phyloP scores from a whole-genome alignment of 306 rosid species.

The Fragaria vesca region DNA sequence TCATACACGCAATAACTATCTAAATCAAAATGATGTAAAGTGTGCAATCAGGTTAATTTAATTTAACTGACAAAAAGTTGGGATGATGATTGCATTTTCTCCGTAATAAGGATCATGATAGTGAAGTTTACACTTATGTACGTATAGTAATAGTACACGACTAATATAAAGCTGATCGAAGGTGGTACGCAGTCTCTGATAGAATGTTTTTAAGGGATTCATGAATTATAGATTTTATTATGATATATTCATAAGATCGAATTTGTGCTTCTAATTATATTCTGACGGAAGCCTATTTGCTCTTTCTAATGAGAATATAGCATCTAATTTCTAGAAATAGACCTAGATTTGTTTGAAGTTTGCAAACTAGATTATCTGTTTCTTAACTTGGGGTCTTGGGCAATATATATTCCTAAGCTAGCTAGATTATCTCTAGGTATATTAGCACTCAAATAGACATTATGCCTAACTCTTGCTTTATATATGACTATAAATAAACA shows the following conservation, averaged over 20 bases:
- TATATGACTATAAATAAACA: neutral
- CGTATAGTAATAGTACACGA: neutral
- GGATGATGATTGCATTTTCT: neutral
- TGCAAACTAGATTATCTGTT: constrained; percentile 18
- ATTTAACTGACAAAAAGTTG: neutral
- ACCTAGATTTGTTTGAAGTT: neutral
- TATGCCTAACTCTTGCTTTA: constrained; percentile 12
- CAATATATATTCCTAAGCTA: constrained; percentile 28
- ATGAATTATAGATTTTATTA: neutral
- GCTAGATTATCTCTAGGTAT: constrained; percentile 12
- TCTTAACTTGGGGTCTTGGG: constrained; percentile 16
- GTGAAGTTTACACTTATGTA: neutral
- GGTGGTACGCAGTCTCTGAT: neutral
- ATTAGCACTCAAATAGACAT: constrained; percentile 14
- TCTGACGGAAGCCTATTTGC: constrained; percentile 15
- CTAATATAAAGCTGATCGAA: neutral
- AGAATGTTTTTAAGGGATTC: neutral
- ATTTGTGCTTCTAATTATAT: constrained; percentile 14
- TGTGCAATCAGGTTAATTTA: neutral
- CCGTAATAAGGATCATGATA: neutral
- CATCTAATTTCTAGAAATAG: constrained; percentile 4
- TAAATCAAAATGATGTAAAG: neutral
- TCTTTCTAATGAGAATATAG: constrained; percentile 28
- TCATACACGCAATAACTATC: neutral
- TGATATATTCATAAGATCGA: neutral